A percentile compares a stretch with the other conserved stretches of the same genome.
phyloP scores from a whole-genome alignment of 2,329 filamentous ascomycete genomes.

The Ophiostoma sp. region DNA sequence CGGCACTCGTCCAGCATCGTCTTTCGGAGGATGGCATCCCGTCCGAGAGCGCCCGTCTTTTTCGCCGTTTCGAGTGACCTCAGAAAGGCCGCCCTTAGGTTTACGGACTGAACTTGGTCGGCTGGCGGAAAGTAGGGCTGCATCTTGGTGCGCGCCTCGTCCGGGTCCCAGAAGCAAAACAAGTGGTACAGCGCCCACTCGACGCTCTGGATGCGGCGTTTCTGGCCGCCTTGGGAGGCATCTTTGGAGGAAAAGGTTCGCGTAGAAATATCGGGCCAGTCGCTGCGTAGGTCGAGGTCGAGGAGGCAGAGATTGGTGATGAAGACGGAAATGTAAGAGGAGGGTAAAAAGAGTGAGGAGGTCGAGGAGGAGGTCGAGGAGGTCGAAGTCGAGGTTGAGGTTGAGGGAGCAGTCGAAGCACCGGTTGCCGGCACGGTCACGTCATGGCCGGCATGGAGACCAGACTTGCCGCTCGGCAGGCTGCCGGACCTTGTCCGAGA shows the following conservation, averaged over 20 bases:
- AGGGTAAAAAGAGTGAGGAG: constrained; percentile 32
- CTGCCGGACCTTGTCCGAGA: constrained; percentile 34
- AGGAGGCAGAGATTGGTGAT: constrained; percentile 82
- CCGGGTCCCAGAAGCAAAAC: constrained; percentile 78
- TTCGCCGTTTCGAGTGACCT: constrained; percentile 81
- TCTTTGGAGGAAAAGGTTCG: constrained; percentile 70
- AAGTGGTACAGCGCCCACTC: constrained; percentile 93
- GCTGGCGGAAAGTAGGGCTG: constrained; percentile 87
- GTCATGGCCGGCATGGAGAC: background rate
- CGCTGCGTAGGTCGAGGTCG: constrained; percentile 70
- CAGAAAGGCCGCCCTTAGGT: constrained; percentile 80
- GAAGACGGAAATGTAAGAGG: constrained; percentile 65
- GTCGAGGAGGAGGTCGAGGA: background rate
- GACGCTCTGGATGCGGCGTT: constrained; percentile 75
- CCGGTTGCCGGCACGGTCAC: background rate
- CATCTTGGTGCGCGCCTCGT: constrained; percentile 74
- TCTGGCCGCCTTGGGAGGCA: constrained; percentile 67
- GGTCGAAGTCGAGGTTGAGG: background rate
- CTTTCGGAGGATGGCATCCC: constrained; percentile 80
- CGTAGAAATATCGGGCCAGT: constrained; percentile 76
- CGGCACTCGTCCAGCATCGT: constrained; percentile 97
- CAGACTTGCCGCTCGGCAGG: constrained; percentile 28
- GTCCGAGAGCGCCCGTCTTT: constrained; percentile 78
- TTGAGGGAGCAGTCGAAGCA: constrained; percentile 19
- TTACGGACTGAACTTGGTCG: constrained; percentile 87